These are phyloP conservation scores for Apophysomyces variabilis DNA, from an alignment of 371 early-diverging fungal genomes.

Conservation along the genomic window DNA sequence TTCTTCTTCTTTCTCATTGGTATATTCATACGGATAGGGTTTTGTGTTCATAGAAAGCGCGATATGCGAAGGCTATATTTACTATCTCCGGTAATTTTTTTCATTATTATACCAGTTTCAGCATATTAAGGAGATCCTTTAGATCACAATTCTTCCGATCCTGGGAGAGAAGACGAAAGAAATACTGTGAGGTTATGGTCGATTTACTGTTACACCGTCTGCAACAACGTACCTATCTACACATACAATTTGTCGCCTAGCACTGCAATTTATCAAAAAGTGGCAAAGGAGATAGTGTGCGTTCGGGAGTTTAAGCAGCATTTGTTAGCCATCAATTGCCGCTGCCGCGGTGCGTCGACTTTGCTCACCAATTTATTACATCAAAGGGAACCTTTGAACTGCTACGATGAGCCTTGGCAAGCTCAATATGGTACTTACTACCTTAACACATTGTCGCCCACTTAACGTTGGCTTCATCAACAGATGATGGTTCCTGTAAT, in stretches of 20 bases:
- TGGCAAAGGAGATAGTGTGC: constrained; percentile 70
- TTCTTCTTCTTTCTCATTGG: not conserved
- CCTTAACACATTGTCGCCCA: not conserved
- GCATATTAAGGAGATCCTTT: constrained; percentile 2
- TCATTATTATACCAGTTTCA: not conserved
- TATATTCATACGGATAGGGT: not conserved
- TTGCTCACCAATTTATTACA: constrained; percentile 73
- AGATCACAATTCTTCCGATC: constrained; percentile 51
- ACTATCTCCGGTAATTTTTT: constrained; percentile 50
- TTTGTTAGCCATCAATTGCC: constrained; percentile 67
- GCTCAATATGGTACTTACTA: constrained; percentile 67
- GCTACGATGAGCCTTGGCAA: constrained; percentile 73
- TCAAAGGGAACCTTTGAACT: constrained; percentile 59
- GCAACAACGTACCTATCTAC: constrained; percentile 62
- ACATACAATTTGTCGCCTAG: constrained; percentile 72
- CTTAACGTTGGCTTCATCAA: not conserved
- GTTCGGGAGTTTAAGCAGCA: constrained; percentile 76
- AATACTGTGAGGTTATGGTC: constrained; percentile 71
- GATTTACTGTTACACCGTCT: constrained; percentile 56
- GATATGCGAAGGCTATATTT: constrained; percentile 53
- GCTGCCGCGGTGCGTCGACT: constrained; percentile 71
- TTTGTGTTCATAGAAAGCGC: constrained; percentile 31
- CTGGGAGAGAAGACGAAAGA: constrained; percentile 59
- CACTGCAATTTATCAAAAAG: constrained; percentile 68
- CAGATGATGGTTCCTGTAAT: constrained; percentile 72